Evolutionary conservation across 768 basidiomycete species (phyloP), one percentile per base, ranked within the genome.

Genomic region (Lenzites betulinus): DNA sequence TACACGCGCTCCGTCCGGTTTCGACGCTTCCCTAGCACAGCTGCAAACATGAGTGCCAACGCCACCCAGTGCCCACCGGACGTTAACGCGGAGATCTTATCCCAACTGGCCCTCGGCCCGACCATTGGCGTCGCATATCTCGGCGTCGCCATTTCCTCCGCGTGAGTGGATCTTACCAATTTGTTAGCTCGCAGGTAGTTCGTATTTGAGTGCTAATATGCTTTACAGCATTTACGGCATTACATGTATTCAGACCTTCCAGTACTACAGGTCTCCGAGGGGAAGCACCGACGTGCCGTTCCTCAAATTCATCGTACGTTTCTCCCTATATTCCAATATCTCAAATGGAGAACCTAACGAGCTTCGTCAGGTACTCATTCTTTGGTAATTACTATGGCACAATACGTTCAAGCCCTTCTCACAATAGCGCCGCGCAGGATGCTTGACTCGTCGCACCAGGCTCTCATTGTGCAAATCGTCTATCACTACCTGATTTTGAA

Each of bases 401-500:
- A 6, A 8, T 8, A 5, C 9, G 3, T 13, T 18, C 25, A 5
- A 15, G 4, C 9, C 16, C 3, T 15, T 13, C 15, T 22, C 4
- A 16, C 15, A 18, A 9, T 28, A 5, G 25, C 4, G 25, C 12
- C 15, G 13, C 52, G 7, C 33, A 65, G 64, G 59, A 25, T 61
- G 18, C 49, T 64, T 1, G 64, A 64, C 41, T 43, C 64, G 2
- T 20, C 53, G 5, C 64, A 64, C 35, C 51, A 54, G 12, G 64
- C 59, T 1, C 39, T 64, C 18, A 57, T 55, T 13, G 35, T 64
- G 1, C 50, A 60, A 22, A 53, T 61, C 44, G 46, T 58, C 16
- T 64, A 64, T 44, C 60, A 55, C 36, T 64, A 64, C 36, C 55
- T 64, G 15, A 56, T 64, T 46, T 33, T 56, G 20, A 52, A 64